Percentiles rank a stretch among this genome's conserved stretches.
Conservation (phyloP, 441 rosid genomes). For the Manihot esculenta region DNA sequence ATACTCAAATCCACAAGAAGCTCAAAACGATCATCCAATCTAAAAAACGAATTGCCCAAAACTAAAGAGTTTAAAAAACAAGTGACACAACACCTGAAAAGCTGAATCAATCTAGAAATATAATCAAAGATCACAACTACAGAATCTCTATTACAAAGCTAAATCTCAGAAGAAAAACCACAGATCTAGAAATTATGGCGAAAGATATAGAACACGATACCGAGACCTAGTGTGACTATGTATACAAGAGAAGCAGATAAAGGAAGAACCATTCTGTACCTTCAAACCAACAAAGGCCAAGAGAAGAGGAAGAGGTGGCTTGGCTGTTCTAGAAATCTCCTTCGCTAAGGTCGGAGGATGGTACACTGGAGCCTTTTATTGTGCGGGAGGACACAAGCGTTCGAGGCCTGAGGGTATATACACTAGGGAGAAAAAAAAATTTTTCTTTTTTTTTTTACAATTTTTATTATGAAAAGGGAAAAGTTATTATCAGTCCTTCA, state of each 20-base stretch:
- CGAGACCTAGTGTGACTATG: not conserved
- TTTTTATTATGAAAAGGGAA: no score
- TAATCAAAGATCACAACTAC: not conserved
- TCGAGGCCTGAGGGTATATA: no score
- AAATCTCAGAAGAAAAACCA: conserved; percentile 16
- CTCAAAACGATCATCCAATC: not conserved
- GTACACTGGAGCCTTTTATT: no score
- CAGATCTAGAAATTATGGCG: conserved; percentile 24
- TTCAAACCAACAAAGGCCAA: not conserved
- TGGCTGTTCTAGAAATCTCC: no score
- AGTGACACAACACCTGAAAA: no score
- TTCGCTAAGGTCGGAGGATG: no score
- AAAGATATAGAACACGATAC: not conserved
- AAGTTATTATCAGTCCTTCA: no score
- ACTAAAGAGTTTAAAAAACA: not conserved
- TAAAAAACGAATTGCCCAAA: not conserved
- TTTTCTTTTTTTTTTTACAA: no score
- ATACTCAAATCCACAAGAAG: not conserved
- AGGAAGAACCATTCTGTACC: not conserved
- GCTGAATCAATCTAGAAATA: not conserved
- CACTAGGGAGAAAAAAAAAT: no score
- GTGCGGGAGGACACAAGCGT: no score
- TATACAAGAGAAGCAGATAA: no score
- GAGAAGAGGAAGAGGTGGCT: no score
- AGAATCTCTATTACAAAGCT: not conserved